phyloP scores from a whole-genome alignment of 805 yeast species.

The Ascoidea asiatica region DNA sequence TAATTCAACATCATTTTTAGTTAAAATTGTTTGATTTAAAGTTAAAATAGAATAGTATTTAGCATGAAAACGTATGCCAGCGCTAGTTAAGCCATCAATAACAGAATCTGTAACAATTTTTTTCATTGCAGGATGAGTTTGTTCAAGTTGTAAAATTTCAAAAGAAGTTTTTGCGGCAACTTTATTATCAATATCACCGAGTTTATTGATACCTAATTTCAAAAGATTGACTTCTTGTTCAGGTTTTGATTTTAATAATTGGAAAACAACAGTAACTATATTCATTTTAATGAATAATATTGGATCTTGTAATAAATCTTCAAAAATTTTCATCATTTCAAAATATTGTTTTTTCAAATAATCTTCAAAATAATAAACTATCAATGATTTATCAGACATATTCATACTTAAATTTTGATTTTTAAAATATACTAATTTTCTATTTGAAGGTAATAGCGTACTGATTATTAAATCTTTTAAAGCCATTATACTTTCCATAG shows the following conservation, averaged over 20 bases:
- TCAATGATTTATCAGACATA: constrained; percentile 41
- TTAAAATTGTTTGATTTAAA: constrained; percentile 82
- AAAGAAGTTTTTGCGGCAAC: constrained; percentile 84
- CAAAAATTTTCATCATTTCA: constrained; percentile 62
- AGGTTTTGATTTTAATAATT: constrained; percentile 71
- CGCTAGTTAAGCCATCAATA: constrained; percentile 63
- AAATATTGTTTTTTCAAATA: constrained; percentile 68
- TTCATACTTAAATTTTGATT: constrained; percentile 46
- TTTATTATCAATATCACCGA: constrained; percentile 86
- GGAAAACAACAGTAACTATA: constrained; percentile 65
- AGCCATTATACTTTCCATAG: constrained; percentile 81
- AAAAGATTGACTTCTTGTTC: constrained; percentile 92
- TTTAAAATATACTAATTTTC: constrained; percentile 69
- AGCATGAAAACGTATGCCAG: constrained; percentile 66
- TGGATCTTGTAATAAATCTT: constrained; percentile 77
- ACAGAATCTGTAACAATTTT: constrained; percentile 64
- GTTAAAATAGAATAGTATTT: constrained; percentile 82
- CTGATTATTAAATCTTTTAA: constrained; percentile 75
- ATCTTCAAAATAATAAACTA: constrained; percentile 80
- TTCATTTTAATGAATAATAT: constrained; percentile 77
- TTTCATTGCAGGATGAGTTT: constrained; percentile 94
- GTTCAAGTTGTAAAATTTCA: constrained; percentile 66
- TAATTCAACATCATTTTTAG: constrained; percentile 60
- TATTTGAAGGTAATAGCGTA: constrained; percentile 70
- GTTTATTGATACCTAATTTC: constrained; percentile 79